Evolutionary conservation across 805 yeast genomes (phyloP).

Genomic region (Cyberlindnera americana): DNA sequence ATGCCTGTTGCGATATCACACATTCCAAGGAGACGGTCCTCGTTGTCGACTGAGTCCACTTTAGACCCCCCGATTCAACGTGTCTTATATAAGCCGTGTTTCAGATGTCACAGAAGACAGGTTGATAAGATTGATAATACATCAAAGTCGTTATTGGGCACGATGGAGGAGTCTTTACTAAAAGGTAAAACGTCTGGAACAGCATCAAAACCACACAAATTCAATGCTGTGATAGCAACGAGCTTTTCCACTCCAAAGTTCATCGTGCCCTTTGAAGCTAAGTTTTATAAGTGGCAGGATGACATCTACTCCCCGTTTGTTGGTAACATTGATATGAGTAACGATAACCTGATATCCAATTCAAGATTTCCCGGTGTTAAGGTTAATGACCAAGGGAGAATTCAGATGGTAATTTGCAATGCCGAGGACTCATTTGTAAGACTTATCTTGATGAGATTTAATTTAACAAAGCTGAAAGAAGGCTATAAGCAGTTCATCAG

Average conservation of each 20-base stretch:
- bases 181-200: slow-evolving; percentile 22
- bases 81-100: slow-evolving; percentile 3
- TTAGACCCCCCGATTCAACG: not conserved
- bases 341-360: not conserved
- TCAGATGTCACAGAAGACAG: slow-evolving; percentile 6
- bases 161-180: slow-evolving; percentile 25
- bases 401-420: slow-evolving; percentile 31
- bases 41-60: slow-evolving; percentile 8
- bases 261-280: slow-evolving; percentile 26
- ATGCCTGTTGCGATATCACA: slow-evolving; percentile 5
- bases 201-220: slow-evolving; percentile 23
- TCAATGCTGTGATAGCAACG: slow-evolving; percentile 25
- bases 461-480: slow-evolving; percentile 22
- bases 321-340: slow-evolving; percentile 29
- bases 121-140: not conserved
- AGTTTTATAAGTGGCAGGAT: slow-evolving; percentile 23
- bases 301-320: slow-evolving; percentile 30
- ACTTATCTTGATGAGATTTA: slow-evolving; percentile 27
- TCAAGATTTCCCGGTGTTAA: slow-evolving; percentile 20
- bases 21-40: slow-evolving; percentile 8
- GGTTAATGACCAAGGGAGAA: slow-evolving; percentile 27
- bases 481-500: slow-evolving; percentile 29
- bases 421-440: slow-evolving; percentile 27
- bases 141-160: slow-evolving; percentile 12
- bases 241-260: slow-evolving; percentile 4